A percentile compares a stretch with the other conserved stretches of the same genome.
Evolutionary conservation across 2,329 filamentous ascomycete species (phyloP).

Genomic region (Metarhizium anisopliae): DNA sequence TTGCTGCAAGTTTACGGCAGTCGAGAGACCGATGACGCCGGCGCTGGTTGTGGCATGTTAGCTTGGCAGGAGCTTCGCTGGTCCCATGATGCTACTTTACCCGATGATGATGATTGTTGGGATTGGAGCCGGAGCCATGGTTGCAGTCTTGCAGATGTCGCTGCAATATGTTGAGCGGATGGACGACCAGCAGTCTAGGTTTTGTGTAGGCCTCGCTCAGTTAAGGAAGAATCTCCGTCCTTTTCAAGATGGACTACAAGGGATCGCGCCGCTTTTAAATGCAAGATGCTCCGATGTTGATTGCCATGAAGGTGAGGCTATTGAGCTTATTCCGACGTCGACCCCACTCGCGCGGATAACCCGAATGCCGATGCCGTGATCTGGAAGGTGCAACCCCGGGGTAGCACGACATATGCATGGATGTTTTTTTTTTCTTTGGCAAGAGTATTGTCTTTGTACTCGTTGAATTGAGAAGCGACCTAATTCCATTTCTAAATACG

Average conservation of each 20-base stretch:
- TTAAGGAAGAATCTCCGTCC: no score
- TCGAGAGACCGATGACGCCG: constrained; percentile 43
- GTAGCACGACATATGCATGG: no score
- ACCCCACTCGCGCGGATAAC: not conserved
- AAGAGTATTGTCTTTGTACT: no score
- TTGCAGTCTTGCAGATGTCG: not conserved
- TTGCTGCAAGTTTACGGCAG: constrained; percentile 35
- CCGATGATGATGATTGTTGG: constrained; percentile 7
- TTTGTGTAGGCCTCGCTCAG: not conserved
- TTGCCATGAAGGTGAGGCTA: not conserved
- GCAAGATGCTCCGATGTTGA: no score
- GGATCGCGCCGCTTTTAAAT: no score
- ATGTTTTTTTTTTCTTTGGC: no score
- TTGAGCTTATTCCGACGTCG: not conserved
- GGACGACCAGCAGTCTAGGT: not conserved
- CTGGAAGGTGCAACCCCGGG: not conserved
- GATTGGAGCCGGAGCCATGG: not conserved
- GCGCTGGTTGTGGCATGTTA: constrained; percentile 27
- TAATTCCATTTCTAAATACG: no score
- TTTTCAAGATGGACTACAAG: no score
- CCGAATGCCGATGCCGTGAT: not conserved
- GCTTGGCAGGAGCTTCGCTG: not conserved
- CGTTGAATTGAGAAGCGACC: no score
- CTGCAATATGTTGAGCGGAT: not conserved
- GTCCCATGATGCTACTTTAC: not conserved